A percentile compares a stretch with the other conserved stretches of the same genome.
Conservation (phyloP, 345 rosid genomes). For the Ceriops tagal region DNA sequence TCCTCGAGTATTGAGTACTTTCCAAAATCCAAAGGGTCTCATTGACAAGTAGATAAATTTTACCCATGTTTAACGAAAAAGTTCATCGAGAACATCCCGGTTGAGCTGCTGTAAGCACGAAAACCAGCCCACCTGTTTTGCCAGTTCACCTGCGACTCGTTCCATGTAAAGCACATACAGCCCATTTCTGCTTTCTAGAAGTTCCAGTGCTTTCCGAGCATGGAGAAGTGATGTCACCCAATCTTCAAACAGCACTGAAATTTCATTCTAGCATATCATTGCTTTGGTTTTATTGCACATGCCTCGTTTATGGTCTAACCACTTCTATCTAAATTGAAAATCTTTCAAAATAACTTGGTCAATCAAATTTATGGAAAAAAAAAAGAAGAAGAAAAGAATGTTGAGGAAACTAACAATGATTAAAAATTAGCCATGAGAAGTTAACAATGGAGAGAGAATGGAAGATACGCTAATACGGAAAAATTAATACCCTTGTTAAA, state of each 20-base stretch:
- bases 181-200: slow-evolving; percentile 70
- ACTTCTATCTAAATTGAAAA: background rate
- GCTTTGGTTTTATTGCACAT: background rate
- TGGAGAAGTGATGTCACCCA: slow-evolving; percentile 66
- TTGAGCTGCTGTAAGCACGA: slow-evolving; percentile 47
- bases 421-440: background rate
- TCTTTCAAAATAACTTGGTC: background rate
- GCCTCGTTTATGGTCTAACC: background rate
- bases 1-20: too few species aligned
- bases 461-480: background rate
- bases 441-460: background rate
- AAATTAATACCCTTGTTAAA: slow-evolving; percentile 54
- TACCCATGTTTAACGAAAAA: slow-evolving; percentile 26
- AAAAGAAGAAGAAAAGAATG: too few species aligned
- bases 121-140: slow-evolving; percentile 49
- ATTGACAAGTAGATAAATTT: background rate
- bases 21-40: background rate
- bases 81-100: slow-evolving; percentile 45
- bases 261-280: slow-evolving; percentile 10
- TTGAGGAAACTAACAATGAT: background rate
- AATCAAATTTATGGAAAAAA: background rate
- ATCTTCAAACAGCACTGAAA: slow-evolving; percentile 67
- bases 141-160: slow-evolving; percentile 60
- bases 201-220: slow-evolving; percentile 57
- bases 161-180: slow-evolving; percentile 78